These are phyloP conservation scores for Diutina ranongensis DNA, from an alignment of 1,139 yeast species.

Conservation along the genomic window DNA sequence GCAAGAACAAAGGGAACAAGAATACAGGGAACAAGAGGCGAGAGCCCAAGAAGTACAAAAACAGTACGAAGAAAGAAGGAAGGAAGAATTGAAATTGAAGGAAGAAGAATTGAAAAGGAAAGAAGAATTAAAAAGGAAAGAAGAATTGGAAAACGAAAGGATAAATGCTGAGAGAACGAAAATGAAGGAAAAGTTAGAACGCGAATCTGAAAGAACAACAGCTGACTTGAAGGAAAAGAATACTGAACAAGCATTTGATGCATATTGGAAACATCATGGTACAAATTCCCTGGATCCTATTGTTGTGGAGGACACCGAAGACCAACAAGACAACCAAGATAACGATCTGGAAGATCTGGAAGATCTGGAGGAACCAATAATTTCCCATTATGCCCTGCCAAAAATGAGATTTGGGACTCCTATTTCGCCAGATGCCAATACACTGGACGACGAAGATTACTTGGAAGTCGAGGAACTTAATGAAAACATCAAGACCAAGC, in stretches of 20 bases:
- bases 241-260: not conserved
- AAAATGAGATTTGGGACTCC: not conserved
- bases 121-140: not conserved
- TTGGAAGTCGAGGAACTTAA: too few species aligned
- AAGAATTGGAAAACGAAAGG: not conserved
- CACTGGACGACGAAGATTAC: not conserved
- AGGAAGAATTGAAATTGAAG: not conserved
- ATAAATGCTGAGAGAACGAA: not conserved
- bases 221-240: not conserved
- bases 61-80: not conserved
- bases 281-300: slow-evolving; percentile 3
- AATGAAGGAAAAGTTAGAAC: not conserved
- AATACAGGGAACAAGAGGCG: not conserved
- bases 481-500: too few species aligned
- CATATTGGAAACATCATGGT: slow-evolving; percentile 1
- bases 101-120: not conserved
- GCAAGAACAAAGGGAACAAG: not conserved
- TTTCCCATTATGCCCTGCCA: not conserved
- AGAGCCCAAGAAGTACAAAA: not conserved
- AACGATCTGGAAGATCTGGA: not conserved
- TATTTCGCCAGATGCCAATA: not conserved
- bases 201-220: too few species aligned
- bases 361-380: not conserved
- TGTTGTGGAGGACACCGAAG: not conserved
- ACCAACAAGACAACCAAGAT: not conserved